These are phyloP conservation scores for Phytophthora podocarpi DNA, from an alignment of 352 stramenopile genomes.

Conservation along the genomic window DNA sequence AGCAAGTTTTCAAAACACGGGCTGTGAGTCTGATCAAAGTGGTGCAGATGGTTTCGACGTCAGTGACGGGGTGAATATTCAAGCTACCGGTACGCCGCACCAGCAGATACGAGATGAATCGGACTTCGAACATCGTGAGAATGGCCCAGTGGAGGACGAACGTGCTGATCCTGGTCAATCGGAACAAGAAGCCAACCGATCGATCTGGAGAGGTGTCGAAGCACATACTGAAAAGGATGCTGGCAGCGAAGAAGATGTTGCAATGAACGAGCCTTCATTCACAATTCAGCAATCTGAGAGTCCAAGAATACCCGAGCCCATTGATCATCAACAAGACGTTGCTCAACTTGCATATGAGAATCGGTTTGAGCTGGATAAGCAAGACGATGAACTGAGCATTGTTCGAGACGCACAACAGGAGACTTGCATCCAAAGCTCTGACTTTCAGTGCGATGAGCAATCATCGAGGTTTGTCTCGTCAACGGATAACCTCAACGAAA, in stretches of 20 bases:
- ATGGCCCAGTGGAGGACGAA: not conserved
- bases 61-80: not conserved
- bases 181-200: not conserved
- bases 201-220: not conserved
- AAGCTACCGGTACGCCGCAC: too few species aligned
- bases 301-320: not conserved
- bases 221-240: not conserved
- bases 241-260: not conserved
- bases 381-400: not conserved
- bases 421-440: not conserved
- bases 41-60: not conserved
- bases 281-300: slow-evolving; percentile 7
- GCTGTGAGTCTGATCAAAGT: not conserved
- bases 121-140: too few species aligned
- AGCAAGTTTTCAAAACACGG: not conserved
- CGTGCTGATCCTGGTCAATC: not conserved
- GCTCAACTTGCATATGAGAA: not conserved
- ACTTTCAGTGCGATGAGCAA: not conserved
- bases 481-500: not conserved
- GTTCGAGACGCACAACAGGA: not conserved
- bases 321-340: not conserved
- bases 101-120: too few species aligned
- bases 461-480: not conserved
- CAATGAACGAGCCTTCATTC: not conserved
- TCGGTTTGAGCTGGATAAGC: not conserved